A percentile compares a stretch with the other conserved stretches of the same genome.
Conservation (phyloP, 768 basidiomycete genomes). For the Hericium coralloides region DNA sequence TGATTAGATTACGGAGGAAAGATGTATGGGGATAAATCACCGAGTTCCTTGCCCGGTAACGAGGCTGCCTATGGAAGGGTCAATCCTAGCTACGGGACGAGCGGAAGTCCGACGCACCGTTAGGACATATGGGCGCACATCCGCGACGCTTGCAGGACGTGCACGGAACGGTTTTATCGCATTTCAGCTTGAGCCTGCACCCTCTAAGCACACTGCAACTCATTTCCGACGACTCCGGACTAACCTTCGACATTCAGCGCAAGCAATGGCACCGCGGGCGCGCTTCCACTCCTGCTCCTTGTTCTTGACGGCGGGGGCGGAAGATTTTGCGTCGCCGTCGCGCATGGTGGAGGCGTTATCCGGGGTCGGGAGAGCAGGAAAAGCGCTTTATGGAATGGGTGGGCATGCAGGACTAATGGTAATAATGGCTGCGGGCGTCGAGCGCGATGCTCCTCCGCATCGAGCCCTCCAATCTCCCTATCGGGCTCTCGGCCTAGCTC, state of each 20-base stretch:
- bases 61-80: constrained; percentile 36
- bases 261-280: constrained; percentile 12
- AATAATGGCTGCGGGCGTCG: too few species aligned
- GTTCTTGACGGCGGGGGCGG: background rate
- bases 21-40: constrained; percentile 26
- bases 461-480: too few species aligned
- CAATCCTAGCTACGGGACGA: background rate
- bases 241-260: constrained; percentile 15
- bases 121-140: constrained; percentile 72
- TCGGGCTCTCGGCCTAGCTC: too few species aligned
- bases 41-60: constrained; percentile 73
- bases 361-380: too few species aligned
- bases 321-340: background rate
- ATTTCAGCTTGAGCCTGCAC: constrained; percentile 56
- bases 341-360: too few species aligned
- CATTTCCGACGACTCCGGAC: background rate
- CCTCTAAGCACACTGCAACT: too few species aligned
- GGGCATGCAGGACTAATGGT: too few species aligned
- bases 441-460: too few species aligned
- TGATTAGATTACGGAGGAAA: background rate
- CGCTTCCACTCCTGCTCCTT: constrained; percentile 16
- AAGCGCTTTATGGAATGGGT: too few species aligned
- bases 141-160: constrained; percentile 59
- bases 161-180: constrained; percentile 59
- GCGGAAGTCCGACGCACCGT: constrained; percentile 28